Evolutionary conservation across 1,139 yeast genomes (phyloP).

Genomic region (Yarrowia galli): DNA sequence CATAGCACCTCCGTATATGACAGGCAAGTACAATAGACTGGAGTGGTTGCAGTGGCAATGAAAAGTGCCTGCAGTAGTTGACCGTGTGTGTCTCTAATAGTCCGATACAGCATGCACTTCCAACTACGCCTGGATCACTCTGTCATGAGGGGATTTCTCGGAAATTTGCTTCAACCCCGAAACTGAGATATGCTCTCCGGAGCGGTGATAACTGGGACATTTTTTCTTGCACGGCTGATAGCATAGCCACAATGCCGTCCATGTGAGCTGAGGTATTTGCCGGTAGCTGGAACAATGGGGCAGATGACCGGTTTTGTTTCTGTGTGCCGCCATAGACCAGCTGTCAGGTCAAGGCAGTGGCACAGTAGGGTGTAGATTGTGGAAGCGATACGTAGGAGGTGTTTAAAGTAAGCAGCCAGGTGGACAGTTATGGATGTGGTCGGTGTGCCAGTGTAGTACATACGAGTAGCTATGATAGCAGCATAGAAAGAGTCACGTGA

Average conservation of each 20-base stretch:
- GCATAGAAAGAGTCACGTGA: too few species aligned
- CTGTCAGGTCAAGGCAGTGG: neutral
- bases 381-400: neutral
- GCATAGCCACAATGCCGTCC: conserved; percentile 23
- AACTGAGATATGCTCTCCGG: neutral
- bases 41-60: neutral
- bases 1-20: too few species aligned
- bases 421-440: too few species aligned
- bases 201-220: neutral
- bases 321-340: neutral
- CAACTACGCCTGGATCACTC: too few species aligned
- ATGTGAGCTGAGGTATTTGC: conserved; percentile 24
- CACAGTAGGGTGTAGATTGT: neutral
- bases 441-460: too few species aligned
- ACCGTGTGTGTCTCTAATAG: neutral
- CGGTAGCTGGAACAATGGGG: neutral
- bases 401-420: neutral
- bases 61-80: neutral
- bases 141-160: neutral
- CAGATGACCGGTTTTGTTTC: neutral
- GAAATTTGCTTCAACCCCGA: neutral
- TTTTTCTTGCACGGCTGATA: conserved; percentile 1
- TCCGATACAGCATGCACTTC: too few species aligned
- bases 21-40: too few species aligned
- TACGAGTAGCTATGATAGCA: too few species aligned